Evolutionary conservation across 1,284 basidiomycete genomes (phyloP), one percentile per base, ranked within the genome.

Genomic region (Fistulinella cinereoalba): DNA sequence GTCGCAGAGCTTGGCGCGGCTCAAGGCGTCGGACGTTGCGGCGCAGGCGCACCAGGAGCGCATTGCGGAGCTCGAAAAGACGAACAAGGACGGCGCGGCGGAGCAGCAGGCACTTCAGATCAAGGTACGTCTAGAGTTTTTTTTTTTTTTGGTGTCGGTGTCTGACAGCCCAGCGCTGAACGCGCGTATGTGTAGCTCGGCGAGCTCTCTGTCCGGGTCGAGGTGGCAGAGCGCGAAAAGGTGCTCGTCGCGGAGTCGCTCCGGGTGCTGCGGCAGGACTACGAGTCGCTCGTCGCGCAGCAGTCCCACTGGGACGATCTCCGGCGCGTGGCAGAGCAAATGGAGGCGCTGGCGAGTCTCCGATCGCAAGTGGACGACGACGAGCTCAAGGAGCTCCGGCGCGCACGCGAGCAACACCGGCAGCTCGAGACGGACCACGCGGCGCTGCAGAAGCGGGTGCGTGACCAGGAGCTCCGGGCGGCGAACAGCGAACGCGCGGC

Each of bases 301-400:
- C 80, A 85, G 57, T 72, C 62, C 28, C 79, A 85, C 46, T 88
- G 85, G 85, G 84, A 87, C 22, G 78, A 82, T 37, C 71, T 90
- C 18, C 82, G 74, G 29, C 77, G 76, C 37, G 74, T 81, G 0
- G 73, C 80, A 3, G 83, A 86, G 54, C 83, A 88, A 60, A 78
- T 91, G 18, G 82, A 87, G 47, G 63, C 71, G 41, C 73, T 91
- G 36, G 71, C 81, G 15, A 73, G 67, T 37, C 68, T 84, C 34
- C 71, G 88, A 46, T 74, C 76, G 2, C 79, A 81, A 52, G 72
- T 71, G n/a, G 83, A 85, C 54, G 80, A 76, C 49, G 82, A 83
- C 34, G 88, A 91, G 55, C 56, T 88, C 37, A 76, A 76, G 54
- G 86, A 89, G 38, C 74, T 90, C 37, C 71, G 79, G 46, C 76